Conservation (phyloP, 2,329 filamentous ascomycete species). For the Ceratocystis cacaofunesta region DNA sequence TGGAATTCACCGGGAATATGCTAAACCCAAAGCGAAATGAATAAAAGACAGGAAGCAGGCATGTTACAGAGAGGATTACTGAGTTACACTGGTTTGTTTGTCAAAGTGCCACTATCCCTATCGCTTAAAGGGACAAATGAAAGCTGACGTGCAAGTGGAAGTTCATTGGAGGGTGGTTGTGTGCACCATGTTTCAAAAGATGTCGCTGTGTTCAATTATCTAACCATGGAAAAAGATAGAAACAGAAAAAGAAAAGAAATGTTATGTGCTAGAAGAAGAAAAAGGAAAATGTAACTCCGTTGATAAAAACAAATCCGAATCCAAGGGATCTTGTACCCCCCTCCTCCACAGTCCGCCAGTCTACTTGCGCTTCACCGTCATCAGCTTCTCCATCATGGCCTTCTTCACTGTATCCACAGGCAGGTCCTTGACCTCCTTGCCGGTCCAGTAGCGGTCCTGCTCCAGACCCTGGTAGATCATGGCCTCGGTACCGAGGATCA, state of each 20-base stretch:
- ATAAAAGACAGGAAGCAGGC: neutral
- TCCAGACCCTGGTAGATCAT: constrained; percentile 65
- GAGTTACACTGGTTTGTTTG: neutral
- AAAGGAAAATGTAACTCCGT: neutral
- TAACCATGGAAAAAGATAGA: neutral
- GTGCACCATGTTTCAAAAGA: neutral
- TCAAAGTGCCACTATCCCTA: neutral
- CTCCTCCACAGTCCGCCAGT: neutral
- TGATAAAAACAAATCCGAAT: neutral
- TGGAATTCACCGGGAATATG: neutral
- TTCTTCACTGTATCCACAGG: constrained; percentile 45
- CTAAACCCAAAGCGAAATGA: neutral
- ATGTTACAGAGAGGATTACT: neutral
- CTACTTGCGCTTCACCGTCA: neutral
- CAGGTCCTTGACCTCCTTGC: constrained; percentile 40
- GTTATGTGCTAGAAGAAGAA: neutral
- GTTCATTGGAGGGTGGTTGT: neutral
- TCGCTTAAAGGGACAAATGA: neutral
- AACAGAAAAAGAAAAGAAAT: neutral
- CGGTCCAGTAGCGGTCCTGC: constrained; percentile 53
- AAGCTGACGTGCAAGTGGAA: neutral
- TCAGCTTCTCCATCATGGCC: constrained; percentile 21
- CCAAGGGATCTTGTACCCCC: neutral
- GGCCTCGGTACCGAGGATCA: constrained; percentile 62
- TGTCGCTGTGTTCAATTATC: neutral